Percentiles rank a stretch among this genome's conserved stretches.
These are phyloP conservation scores for Acer saccharum DNA, from an alignment of 345 rosid genomes.

Conservation along the genomic window DNA sequence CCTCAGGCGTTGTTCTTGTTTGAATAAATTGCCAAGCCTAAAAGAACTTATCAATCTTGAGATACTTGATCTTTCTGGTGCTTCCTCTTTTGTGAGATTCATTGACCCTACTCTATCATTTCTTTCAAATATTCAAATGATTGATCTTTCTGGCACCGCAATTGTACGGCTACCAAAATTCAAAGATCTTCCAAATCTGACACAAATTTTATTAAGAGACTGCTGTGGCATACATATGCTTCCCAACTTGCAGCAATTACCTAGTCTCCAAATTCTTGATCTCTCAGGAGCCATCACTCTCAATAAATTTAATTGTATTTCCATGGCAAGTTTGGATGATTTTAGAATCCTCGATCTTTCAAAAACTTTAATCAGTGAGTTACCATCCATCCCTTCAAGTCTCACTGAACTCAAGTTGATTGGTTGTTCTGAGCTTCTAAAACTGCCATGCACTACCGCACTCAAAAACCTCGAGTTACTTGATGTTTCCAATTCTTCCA, in stretches of 20 bases:
- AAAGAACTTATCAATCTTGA: too few relatives aligned
- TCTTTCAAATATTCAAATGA: too few relatives aligned
- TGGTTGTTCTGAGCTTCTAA: conserved; percentile 19
- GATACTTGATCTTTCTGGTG: too few relatives aligned
- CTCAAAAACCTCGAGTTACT: conserved; percentile 42
- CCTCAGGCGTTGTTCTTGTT: too few relatives aligned
- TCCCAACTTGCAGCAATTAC: conserved; percentile 30
- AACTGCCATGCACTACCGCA: conserved; percentile 22
- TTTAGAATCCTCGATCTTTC: neutral
- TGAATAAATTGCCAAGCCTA: too few relatives aligned
- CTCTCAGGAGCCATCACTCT: conserved; percentile 33
- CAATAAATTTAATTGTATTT: neutral
- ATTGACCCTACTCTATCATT: too few relatives aligned
- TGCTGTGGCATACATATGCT: conserved; percentile 28
- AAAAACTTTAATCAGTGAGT: neutral
- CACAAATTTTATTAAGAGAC: neutral
- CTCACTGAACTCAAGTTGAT: conserved; percentile 37
- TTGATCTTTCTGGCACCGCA: too few relatives aligned
- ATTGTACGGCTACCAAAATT: too few relatives aligned
- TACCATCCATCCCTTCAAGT: conserved; percentile 28
- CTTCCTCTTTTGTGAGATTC: too few relatives aligned
- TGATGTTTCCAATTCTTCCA: conserved; percentile 44
- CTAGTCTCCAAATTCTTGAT: conserved; percentile 43
- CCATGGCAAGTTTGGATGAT: neutral
- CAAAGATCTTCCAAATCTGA: too few relatives aligned